Percentiles rank a stretch among this genome's conserved stretches.
phyloP scores from a whole-genome alignment of 129 eudicot species.

The Tagetes erecta region DNA sequence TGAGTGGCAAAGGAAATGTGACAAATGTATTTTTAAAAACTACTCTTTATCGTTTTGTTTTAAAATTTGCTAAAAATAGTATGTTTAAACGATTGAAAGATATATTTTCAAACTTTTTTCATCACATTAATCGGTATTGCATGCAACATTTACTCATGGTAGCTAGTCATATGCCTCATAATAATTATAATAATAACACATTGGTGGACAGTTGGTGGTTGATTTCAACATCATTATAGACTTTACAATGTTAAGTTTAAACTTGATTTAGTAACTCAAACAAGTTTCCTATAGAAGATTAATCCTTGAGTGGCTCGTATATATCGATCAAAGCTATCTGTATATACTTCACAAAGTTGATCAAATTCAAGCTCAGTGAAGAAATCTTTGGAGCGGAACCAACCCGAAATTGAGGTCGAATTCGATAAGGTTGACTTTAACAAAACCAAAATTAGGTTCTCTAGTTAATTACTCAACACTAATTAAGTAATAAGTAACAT shows the following conservation, averaged over 20 bases:
- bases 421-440: too few relatives aligned
- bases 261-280: background rate
- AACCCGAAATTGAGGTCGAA: background rate
- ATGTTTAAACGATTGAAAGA: background rate
- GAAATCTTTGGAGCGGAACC: too few relatives aligned
- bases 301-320: background rate
- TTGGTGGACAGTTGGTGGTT: background rate
- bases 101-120: background rate
- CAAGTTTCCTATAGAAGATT: background rate
- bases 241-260: background rate
- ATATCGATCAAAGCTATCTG: too few relatives aligned
- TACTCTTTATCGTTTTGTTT: conserved; percentile 12
- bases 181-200: background rate
- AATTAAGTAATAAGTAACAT: too few relatives aligned
- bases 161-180: conserved; percentile 19
- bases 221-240: background rate
- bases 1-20: conserved; percentile 22
- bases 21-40: conserved; percentile 25
- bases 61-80: conserved; percentile 23
- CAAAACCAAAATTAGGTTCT: too few relatives aligned
- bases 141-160: conserved; percentile 11
- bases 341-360: too few relatives aligned
- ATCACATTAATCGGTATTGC: conserved; percentile 7
- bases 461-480: too few relatives aligned
- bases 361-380: too few relatives aligned